Evolutionary conservation across 345 rosid species (phyloP).

Genomic region (Eucalyptus albens): DNA sequence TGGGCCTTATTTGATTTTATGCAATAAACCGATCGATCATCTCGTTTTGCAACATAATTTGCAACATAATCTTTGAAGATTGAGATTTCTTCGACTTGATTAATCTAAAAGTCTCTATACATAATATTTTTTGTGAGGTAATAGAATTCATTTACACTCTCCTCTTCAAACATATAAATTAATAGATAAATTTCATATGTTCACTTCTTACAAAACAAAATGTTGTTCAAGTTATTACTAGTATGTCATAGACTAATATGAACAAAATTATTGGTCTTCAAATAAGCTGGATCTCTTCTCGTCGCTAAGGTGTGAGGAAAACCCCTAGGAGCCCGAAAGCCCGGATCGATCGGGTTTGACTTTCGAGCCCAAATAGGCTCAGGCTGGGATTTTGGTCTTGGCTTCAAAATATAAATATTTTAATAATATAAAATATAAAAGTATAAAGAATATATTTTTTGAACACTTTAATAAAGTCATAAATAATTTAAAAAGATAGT

Average conservation of each 20-base stretch:
- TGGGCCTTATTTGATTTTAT: background rate
- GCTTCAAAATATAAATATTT: background rate
- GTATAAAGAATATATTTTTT: no score
- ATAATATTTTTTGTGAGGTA: background rate
- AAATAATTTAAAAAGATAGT: no score
- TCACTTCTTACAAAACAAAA: background rate
- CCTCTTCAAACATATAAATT: background rate
- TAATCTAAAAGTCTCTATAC: background rate
- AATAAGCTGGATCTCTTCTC: background rate
- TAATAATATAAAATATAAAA: no score
- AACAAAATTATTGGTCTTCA: background rate
- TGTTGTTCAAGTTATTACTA: background rate
- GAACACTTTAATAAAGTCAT: background rate
- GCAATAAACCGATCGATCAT: no score
- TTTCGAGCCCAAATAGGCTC: background rate
- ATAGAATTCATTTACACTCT: background rate
- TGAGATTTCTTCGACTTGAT: background rate
- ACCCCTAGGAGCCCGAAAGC: fast-evolving
- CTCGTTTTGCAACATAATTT: background rate
- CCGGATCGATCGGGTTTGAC: fast-evolving
- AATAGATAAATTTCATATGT: no score
- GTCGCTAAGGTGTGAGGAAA: no score
- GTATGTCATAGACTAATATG: background rate
- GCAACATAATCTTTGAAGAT: background rate
- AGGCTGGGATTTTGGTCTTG: background rate